Evolutionary conservation across 148 eudicot genomes (phyloP).

Genomic region (Chenopodium suecicum): DNA sequence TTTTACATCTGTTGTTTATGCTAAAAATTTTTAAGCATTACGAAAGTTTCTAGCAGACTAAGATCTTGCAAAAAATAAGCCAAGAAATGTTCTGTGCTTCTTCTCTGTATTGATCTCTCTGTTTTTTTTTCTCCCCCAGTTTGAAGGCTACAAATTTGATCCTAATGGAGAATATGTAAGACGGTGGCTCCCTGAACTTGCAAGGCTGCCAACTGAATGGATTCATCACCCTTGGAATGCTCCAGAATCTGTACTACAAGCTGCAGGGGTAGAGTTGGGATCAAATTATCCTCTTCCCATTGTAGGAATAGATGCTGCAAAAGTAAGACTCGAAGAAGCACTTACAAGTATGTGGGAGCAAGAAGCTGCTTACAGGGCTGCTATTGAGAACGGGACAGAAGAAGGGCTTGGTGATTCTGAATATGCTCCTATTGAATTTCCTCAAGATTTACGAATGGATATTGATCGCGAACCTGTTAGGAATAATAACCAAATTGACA

Average conservation of each 20-base stretch:
- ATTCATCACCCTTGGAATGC: constrained; percentile 98
- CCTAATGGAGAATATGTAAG: constrained; percentile 93
- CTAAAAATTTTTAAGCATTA: background rate
- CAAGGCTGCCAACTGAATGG: constrained; percentile 95
- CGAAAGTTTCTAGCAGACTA: background rate
- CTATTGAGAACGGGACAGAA: constrained; percentile 77
- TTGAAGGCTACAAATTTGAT: constrained; percentile 94
- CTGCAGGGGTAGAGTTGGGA: constrained; percentile 93
- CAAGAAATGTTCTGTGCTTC: background rate
- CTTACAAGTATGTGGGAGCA: constrained; percentile 82
- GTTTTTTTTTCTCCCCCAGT: constrained; percentile 28
- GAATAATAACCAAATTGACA: constrained; percentile 33
- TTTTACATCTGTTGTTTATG: background rate
- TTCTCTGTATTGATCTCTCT: background rate
- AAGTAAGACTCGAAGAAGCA: constrained; percentile 72
- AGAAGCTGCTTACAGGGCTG: constrained; percentile 75
- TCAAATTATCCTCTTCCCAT: constrained; percentile 95
- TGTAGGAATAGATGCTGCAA: constrained; percentile 83
- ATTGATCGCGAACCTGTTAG: constrained; percentile 54
- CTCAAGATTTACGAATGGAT: constrained; percentile 76
- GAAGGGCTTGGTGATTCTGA: constrained; percentile 99
- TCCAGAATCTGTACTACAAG: constrained; percentile 84
- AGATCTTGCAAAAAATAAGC: background rate
- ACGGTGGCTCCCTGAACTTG: constrained; percentile 96
- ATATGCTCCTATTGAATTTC: constrained; percentile 59